Evolutionary conservation across 2,329 filamentous ascomycete species (phyloP), one percentile per base, ranked within the genome.

Genomic region (Orbilia brochopaga): DNA sequence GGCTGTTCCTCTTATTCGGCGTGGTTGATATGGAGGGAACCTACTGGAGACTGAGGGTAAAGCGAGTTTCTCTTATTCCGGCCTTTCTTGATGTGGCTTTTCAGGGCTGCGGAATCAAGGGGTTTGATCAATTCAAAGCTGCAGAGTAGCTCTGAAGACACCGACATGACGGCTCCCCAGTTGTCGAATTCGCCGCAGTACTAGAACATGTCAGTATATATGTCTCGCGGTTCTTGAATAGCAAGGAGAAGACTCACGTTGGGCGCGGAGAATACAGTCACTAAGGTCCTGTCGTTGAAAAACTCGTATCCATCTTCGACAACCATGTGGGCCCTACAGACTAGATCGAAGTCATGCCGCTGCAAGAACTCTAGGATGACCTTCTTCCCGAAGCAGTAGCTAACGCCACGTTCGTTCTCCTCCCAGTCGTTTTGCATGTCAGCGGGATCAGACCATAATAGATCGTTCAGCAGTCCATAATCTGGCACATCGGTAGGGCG

Each of bases 171-270:
- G 13, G 94, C 94, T 19, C 94, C 94, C 91, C 94, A 97, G 75
- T 99, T 99, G 79, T 99, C 94, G 76, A 99, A 99, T 80, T 99
- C 94, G 75, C 94, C 94, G 77, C 94, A 99, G 78, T 99, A 97
- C 90, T 96, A 75, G 40, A 37, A 44, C 67, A 50, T 32, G 27
- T 32, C 27, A 32, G 27, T 8, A 32, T 32, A 32, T 8, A 32
- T 32, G 27, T 32, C 23, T 67, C 76, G 76, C 75, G 79, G 78
- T 75, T 77, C 61, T 27, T 42, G 11, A 44, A 19, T 30, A 23
- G 50, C 2, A 32, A 2, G 13, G 52, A 40, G 15, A 10, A 30
- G n/a, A 85, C 91, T 85, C 83, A 96, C 92, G 78, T 99, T 99
- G 24, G 94, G 94, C 55, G 94, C 94, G 74, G 92, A 97, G 79